Evolutionary conservation across 225 moss, liverwort and hornwort species (phyloP), one percentile per base, ranked within the genome.

Genomic region (Rhytidiadelphus loreus): DNA sequence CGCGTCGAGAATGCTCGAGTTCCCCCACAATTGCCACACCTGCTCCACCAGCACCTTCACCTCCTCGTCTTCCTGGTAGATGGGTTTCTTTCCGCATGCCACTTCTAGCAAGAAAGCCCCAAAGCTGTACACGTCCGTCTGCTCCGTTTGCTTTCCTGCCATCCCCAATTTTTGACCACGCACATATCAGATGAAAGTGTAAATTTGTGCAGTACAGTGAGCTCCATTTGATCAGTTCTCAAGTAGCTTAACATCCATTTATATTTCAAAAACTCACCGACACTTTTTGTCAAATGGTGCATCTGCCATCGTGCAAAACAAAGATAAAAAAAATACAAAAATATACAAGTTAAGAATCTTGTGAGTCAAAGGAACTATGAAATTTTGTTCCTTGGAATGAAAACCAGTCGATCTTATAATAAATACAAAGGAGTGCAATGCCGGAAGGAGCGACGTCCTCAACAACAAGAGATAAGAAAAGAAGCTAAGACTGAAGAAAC

Each of bases 21-120:
- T 68, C 7, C 56, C n/a, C 77, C 81, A 82, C 74, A 89, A 60
- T 23, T 16, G 9, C 77, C 87, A 87, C 16, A 93, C 78, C 18
- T 88, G 88, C 18, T 94, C 84, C n/a, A 92, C 90, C 2, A 94
- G 19, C 29, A 89, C 0, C 19, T 60, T 70, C 28, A 90, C 68
- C 44, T 6, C 43, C 3, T 3, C 6, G 16, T 24, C 70, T 53
- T 59, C 3, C 2, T 11, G n/a, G 8, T 90, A 90, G 57, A 89
- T 76, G 75, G 75, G 75, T 2, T 76, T 76, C 8, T 33, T 75
- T 8, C 75, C 21, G 0, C 22, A 50, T 12, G 43, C 83, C 28
- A 94, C 90, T 25, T 88, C 92, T 71, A 87, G 48, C 44, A 83
- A 77, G 39, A 83, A 91, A 53, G 75, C 52, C 13, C 91, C 16